These are phyloP conservation scores for Canna indica DNA, from an alignment of 176 grass and related monocot species.

Conservation along the genomic window DNA sequence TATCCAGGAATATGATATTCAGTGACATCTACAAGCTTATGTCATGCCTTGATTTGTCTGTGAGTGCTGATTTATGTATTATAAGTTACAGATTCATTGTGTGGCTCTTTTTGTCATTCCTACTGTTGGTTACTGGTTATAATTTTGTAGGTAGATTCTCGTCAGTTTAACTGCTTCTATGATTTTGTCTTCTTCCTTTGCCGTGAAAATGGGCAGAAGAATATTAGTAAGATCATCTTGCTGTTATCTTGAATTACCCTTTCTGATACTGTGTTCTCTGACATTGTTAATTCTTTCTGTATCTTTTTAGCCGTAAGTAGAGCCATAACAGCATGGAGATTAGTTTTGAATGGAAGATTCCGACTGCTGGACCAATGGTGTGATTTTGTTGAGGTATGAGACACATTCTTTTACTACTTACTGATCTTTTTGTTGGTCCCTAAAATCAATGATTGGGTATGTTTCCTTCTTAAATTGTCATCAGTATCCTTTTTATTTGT, in stretches of 20 bases:
- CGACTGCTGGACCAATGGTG: conserved; percentile 78
- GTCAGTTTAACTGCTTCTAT: conserved; percentile 68
- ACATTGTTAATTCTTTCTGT: conserved; percentile 1
- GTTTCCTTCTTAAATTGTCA: too few species aligned
- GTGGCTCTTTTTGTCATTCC: conserved; percentile 14
- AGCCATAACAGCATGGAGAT: conserved; percentile 72
- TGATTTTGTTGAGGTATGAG: conserved; percentile 67
- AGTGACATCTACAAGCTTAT: conserved; percentile 61
- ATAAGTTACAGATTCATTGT: too few species aligned
- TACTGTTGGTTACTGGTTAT: background rate
- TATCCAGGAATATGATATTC: conserved; percentile 49
- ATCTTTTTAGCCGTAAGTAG: conserved; percentile 53
- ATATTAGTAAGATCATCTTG: conserved; percentile 57
- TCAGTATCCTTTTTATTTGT: too few species aligned
- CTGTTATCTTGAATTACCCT: conserved; percentile 1
- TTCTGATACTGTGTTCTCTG: background rate
- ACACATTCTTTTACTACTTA: background rate
- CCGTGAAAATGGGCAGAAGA: conserved; percentile 89
- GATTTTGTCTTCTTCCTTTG: conserved; percentile 94
- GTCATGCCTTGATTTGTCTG: conserved; percentile 53
- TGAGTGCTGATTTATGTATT: conserved; percentile 23
- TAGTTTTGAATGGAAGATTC: conserved; percentile 82
- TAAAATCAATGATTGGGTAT: background rate
- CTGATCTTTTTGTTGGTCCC: background rate
- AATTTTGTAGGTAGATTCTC: conserved; percentile 51